phyloP scores from a whole-genome alignment of 805 yeast genomes.

The Kuraishia borneana region DNA sequence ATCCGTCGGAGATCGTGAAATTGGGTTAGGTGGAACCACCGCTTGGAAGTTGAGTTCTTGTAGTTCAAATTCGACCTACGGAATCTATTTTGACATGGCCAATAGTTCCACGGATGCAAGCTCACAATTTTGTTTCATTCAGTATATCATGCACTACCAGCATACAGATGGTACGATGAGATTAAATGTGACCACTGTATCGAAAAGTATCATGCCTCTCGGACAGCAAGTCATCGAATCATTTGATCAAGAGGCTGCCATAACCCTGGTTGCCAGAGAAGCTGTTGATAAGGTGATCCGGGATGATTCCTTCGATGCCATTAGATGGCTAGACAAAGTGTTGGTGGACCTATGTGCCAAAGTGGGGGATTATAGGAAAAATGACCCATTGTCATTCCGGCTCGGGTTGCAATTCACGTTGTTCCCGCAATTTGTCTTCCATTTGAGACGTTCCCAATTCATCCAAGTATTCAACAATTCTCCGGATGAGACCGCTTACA shows the following conservation, averaged over 20 bases:
- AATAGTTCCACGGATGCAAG: constrained; percentile 17
- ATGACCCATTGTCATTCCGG: constrained; percentile 35
- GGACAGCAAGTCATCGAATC: constrained; percentile 30
- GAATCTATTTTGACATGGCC: constrained; percentile 41
- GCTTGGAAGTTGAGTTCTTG: constrained; percentile 51
- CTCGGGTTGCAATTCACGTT: constrained; percentile 37
- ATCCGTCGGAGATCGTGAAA: constrained; percentile 20
- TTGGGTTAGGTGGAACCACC: constrained; percentile 42
- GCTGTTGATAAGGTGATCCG: constrained; percentile 31
- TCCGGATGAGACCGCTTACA: constrained; percentile 61
- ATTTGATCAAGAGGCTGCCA: constrained; percentile 64
- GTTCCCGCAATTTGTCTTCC: constrained; percentile 59
- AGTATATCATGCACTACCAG: constrained; percentile 50
- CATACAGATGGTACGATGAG: constrained; percentile 48
- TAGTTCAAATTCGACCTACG: constrained; percentile 48
- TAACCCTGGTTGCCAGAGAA: constrained; percentile 47
- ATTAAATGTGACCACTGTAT: constrained; percentile 49
- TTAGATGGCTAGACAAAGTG: constrained; percentile 38
- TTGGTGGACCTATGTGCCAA: constrained; percentile 34
- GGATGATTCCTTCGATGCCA: constrained; percentile 25
- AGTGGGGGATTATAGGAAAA: constrained; percentile 36
- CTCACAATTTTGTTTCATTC: constrained; percentile 27
- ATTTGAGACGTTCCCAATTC: constrained; percentile 55
- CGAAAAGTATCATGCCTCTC: constrained; percentile 29
- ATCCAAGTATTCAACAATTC: constrained; percentile 58